Conservation (phyloP, 2,329 filamentous ascomycete species). For the Beauveria sp. region DNA sequence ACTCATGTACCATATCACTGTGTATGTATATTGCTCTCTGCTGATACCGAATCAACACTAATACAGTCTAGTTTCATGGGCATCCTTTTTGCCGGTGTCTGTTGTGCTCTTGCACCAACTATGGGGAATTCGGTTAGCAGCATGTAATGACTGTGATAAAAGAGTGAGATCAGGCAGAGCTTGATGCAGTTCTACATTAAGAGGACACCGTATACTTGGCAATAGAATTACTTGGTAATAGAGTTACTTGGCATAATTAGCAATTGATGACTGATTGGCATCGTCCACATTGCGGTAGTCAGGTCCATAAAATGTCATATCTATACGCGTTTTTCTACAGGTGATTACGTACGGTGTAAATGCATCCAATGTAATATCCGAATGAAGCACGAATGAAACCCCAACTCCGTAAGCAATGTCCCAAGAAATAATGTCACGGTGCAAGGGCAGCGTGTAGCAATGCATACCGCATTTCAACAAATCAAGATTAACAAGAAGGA, state of each 20-base stretch:
- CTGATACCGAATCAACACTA: slow-evolving; percentile 14
- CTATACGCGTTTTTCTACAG: neutral
- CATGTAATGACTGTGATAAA: too few relatives aligned
- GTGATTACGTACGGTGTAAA: neutral
- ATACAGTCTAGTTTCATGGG: slow-evolving; percentile 16
- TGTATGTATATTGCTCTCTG: slow-evolving; percentile 17
- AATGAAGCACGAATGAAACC: neutral
- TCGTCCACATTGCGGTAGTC: neutral
- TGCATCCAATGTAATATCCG: neutral
- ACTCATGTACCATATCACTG: slow-evolving; percentile 15
- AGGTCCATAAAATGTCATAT: neutral
- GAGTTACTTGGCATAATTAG: neutral
- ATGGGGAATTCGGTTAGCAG: too few relatives aligned
- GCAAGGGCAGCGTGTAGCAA: neutral
- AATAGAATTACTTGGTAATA: neutral
- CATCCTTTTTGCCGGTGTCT: slow-evolving; percentile 15
- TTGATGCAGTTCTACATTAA: neutral
- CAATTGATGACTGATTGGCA: neutral
- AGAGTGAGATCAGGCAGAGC: neutral
- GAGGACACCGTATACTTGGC: neutral
- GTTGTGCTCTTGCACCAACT: neutral
- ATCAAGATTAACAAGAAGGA: too few relatives aligned
- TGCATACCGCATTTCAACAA: neutral
- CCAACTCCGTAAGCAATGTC: slow-evolving; percentile 1
- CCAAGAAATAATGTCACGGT: neutral